A percentile compares a stretch with the other conserved stretches of the same genome.
Evolutionary conservation across 2,329 filamentous ascomycete genomes (phyloP).

Genomic region (Blastomyces emzantsi): DNA sequence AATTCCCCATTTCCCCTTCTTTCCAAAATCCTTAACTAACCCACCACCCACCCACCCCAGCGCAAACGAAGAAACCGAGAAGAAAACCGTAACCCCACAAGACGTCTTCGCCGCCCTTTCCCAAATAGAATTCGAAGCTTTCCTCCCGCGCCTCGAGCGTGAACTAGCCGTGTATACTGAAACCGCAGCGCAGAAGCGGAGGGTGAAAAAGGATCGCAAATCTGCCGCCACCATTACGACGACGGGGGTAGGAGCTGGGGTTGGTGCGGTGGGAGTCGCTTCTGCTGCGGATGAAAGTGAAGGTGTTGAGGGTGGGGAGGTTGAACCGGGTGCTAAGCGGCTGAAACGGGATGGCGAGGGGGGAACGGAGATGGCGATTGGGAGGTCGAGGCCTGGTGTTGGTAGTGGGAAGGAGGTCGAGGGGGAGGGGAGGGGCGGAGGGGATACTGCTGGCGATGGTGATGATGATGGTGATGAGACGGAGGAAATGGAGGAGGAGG

Average conservation of each 20-base stretch:
- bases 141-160: slow-evolving; percentile 49
- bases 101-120: slow-evolving; percentile 53
- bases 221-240: slow-evolving; percentile 14
- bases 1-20: background rate
- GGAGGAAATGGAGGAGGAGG: slow-evolving; percentile 22
- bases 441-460: background rate
- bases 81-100: slow-evolving; percentile 53
- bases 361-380: slow-evolving; percentile 18
- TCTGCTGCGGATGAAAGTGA: slow-evolving; percentile 37
- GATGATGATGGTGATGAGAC: slow-evolving; percentile 11
- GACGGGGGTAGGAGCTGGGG: slow-evolving; percentile 35
- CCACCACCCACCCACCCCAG: slow-evolving; percentile 27
- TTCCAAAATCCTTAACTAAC: slow-evolving; percentile 10
- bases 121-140: slow-evolving; percentile 53
- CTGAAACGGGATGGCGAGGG: slow-evolving; percentile 20
- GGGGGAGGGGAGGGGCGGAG: slow-evolving; percentile 11
- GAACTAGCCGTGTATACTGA: slow-evolving; percentile 46
- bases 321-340: slow-evolving; percentile 24
- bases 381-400: slow-evolving; percentile 9
- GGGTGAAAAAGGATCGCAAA: slow-evolving; percentile 34
- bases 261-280: slow-evolving; percentile 47
- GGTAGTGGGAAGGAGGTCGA: slow-evolving; percentile 11
- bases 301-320: slow-evolving; percentile 56
- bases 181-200: slow-evolving; percentile 28
- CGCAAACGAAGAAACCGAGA: slow-evolving; percentile 52